Evolutionary conservation across 352 stramenopile species (phyloP).

Genomic region (Poterioochromonas sp.): DNA sequence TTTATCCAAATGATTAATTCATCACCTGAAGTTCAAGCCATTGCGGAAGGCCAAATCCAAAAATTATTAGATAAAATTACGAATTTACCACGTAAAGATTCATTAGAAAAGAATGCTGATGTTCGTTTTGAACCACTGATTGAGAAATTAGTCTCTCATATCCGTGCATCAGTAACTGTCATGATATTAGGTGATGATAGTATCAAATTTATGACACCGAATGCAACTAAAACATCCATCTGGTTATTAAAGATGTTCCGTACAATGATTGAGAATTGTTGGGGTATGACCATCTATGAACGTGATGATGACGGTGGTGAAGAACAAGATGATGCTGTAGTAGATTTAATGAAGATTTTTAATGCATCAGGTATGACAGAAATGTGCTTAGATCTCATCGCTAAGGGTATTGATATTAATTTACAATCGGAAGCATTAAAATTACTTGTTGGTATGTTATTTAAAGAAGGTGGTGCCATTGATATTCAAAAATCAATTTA

Average conservation of each 20-base stretch:
- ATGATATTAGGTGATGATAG: slow-evolving; percentile 35
- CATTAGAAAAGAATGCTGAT: neutral
- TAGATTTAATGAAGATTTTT: neutral
- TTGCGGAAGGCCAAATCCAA: neutral
- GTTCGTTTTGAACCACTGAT: slow-evolving; percentile 41
- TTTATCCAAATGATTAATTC: slow-evolving; percentile 27
- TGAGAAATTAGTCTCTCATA: slow-evolving; percentile 41
- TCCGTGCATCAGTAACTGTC: slow-evolving; percentile 25
- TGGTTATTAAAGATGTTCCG: slow-evolving; percentile 42
- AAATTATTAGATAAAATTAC: slow-evolving; percentile 25
- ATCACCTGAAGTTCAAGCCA: neutral
- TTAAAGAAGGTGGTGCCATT: slow-evolving; percentile 43
- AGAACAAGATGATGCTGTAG: slow-evolving; percentile 41
- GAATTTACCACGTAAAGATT: too few relatives aligned
- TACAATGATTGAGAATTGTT: slow-evolving; percentile 44
- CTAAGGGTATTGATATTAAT: slow-evolving; percentile 38
- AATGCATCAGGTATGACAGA: slow-evolving; percentile 39
- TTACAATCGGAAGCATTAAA: slow-evolving; percentile 41
- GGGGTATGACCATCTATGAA: slow-evolving; percentile 44
- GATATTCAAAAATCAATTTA: slow-evolving; percentile 40
- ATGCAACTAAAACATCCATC: slow-evolving; percentile 34
- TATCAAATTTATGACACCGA: slow-evolving; percentile 33
- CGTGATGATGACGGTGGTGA: slow-evolving; percentile 44
- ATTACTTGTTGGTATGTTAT: slow-evolving; percentile 41
- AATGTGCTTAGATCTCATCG: slow-evolving; percentile 43